Base-by-base conservation (phyloP, 2,329 filamentous ascomycete species). In the Epichloe sylvatica region DNA sequence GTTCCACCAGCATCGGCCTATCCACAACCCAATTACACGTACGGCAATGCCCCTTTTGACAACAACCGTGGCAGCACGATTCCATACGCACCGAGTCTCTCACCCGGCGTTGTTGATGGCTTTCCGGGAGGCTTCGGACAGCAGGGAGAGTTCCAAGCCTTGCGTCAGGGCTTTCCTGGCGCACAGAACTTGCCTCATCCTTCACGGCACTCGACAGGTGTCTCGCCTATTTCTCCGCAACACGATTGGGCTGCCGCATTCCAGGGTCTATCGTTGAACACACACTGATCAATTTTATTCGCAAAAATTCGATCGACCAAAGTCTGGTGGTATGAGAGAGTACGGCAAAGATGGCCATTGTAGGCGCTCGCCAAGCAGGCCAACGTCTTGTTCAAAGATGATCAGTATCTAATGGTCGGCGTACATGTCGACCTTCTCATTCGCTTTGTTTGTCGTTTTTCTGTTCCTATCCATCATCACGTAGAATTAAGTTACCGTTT, bases 221-320 rank as follows among this genome's bases (percentile, higher is more conserved):
- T 67, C 53, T 67, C 65, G 52, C 59, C 67, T 55, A 66, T 76
- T 51, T 61, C 64, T 46, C 63, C 64, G 33, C 72, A 73, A 58
- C 69, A 72, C 45, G 81, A 84, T 46, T 86, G 83, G 81, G 67
- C 74, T 25, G 69, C 70, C 48, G 67, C 74, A 5, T 86, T 87
- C 62, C 83, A 88, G 62, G 78, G 83, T 9, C 68, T 89, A 17
- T 89, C 84, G 2, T 74, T 89, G 54, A 84, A 84, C 60, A 77
- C 78, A 55, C 75, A 75, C 53, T 78, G 60, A 67, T 53, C 11
- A n/a, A 50, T 37, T 45, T 35, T 33, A 37, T 6, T 6, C 2
- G 3, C 19, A 34, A 21, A 19, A 15, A 6, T 39, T 19, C 6
- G 21, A 30, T 3, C 3, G 30, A 17, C 21, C 30, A 21, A 36